These are phyloP conservation scores for Saccharomyces hybrid DNA, from an alignment of 1,139 yeast species.

Conservation along the genomic window DNA sequence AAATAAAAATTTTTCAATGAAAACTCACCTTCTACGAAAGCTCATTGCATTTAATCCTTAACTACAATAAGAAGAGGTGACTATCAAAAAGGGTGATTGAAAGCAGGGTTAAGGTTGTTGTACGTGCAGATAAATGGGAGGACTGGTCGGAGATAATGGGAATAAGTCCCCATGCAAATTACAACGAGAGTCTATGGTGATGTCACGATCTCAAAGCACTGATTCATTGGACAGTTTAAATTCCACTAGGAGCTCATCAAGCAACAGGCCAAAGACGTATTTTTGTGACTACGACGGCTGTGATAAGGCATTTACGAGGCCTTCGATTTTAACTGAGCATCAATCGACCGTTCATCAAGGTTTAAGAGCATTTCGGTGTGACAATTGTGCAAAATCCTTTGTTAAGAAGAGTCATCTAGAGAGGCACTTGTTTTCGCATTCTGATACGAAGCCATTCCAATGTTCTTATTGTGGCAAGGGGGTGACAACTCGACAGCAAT, in stretches of 20 bases:
- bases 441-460: slow-evolving; percentile 59
- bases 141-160: background rate
- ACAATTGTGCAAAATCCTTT: slow-evolving; percentile 58
- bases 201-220: slow-evolving; percentile 1
- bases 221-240: slow-evolving; percentile 12
- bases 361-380: slow-evolving; percentile 69
- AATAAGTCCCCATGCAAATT: background rate
- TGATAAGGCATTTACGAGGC: slow-evolving; percentile 68
- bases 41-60: background rate
- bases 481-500: slow-evolving; percentile 72
- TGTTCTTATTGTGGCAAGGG: slow-evolving; percentile 81
- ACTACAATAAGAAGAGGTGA: background rate
- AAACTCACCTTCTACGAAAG: background rate
- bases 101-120: background rate
- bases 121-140: background rate
- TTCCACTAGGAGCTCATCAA: slow-evolving; percentile 24
- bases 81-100: background rate
- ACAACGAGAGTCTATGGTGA: too few species aligned
- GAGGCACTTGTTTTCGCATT: slow-evolving; percentile 63
- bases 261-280: slow-evolving; percentile 50
- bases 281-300: slow-evolving; percentile 60
- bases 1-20: background rate
- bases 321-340: slow-evolving; percentile 80
- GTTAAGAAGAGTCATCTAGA: slow-evolving; percentile 71
- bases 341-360: slow-evolving; percentile 62